Evolutionary conservation across 345 rosid genomes (phyloP).

Genomic region (Rhodamnia argentea): DNA sequence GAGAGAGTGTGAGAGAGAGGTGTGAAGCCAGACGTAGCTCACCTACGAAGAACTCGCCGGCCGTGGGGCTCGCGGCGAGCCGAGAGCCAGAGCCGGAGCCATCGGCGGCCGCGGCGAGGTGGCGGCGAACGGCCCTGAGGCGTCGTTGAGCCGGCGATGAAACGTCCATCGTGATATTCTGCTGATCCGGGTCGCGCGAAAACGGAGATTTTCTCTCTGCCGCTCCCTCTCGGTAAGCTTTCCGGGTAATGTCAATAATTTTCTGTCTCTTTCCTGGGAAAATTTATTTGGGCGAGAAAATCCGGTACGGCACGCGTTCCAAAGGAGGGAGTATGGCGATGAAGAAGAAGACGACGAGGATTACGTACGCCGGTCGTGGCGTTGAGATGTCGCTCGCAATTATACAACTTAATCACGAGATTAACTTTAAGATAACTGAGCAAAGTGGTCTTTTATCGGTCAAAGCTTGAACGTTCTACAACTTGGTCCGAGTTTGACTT

Average conservation of each 20-base stretch:
- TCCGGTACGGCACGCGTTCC: neutral
- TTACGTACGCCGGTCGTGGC: neutral
- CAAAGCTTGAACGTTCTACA: too few species aligned
- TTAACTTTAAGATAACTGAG: too few species aligned
- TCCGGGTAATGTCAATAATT: neutral
- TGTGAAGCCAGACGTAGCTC: neutral
- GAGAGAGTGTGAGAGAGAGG: neutral
- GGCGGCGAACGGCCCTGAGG: constrained; percentile 48
- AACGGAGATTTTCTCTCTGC: neutral
- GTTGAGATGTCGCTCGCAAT: too few species aligned
- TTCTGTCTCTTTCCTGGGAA: neutral
- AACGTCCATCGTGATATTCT: neutral
- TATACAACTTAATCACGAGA: too few species aligned
- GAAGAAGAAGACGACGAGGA: neutral
- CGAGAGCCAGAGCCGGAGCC: constrained; percentile 10
- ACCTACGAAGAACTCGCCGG: constrained; percentile 77
- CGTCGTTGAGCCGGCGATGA: constrained; percentile 56
- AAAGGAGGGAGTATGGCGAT: neutral
- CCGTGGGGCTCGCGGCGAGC: constrained; percentile 43
- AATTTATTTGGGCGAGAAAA: neutral
- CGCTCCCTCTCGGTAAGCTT: neutral
- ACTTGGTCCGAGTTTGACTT: too few species aligned
- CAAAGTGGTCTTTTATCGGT: too few species aligned
- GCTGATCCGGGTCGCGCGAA: neutral
- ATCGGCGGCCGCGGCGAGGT: constrained; percentile 32